Evolutionary conservation across 768 basidiomycete species (phyloP).

Genomic region (Amanita thiersii): DNA sequence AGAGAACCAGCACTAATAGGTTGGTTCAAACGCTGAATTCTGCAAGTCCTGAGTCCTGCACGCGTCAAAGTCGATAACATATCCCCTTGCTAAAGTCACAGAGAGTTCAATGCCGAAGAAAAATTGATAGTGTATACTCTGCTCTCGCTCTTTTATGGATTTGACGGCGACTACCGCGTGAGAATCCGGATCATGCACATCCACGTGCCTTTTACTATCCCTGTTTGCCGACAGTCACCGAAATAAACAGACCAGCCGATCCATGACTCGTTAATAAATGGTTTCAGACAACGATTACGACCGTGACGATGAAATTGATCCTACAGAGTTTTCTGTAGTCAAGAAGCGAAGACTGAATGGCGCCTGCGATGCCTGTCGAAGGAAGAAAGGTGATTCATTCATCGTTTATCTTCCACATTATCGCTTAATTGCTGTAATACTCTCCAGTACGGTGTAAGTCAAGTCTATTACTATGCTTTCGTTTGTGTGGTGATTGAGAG

Average conservation of each 20-base stretch:
- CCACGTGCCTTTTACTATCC: not conserved
- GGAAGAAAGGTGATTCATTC: conserved; percentile 28
- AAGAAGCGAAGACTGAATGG: conserved; percentile 36
- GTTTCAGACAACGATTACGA: too few relatives aligned
- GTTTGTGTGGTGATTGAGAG: conserved; percentile 1
- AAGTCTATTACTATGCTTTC: not conserved
- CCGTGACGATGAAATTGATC: not conserved
- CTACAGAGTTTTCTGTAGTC: conserved; percentile 8
- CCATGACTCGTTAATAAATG: too few relatives aligned
- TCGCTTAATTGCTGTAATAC: not conserved
- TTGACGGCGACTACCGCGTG: not conserved
- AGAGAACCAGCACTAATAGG: conserved; percentile 13
- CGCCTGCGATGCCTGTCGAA: conserved; percentile 39
- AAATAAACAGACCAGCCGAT: not conserved
- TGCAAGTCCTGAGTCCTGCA: conserved; percentile 8
- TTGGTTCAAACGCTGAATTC: conserved; percentile 13
- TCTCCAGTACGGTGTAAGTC: conserved; percentile 30
- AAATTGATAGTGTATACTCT: not conserved
- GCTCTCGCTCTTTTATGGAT: not conserved
- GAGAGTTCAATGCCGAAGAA: not conserved
- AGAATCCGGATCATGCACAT: not conserved
- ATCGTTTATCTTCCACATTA: not conserved
- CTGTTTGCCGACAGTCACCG: not conserved
- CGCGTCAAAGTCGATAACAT: conserved; percentile 20
- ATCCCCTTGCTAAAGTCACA: conserved; percentile 1